Base-by-base conservation (phyloP, 1,139 yeast genomes). In the Zygosaccharomyces pseudobailii region DNA sequence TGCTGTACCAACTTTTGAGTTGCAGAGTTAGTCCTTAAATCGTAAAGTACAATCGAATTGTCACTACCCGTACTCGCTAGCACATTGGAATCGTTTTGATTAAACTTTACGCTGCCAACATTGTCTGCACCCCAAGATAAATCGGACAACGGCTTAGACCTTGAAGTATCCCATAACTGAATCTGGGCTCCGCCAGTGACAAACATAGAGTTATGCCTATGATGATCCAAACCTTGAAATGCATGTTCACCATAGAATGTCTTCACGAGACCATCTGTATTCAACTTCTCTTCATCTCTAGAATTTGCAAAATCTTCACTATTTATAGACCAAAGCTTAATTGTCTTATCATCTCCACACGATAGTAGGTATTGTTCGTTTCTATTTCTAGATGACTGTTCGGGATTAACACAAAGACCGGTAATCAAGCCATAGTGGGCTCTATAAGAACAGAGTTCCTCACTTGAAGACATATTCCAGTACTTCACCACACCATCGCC, bases 121-220 rank as follows among this genome's bases (percentile, higher is more conserved):
- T 88, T 88, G 64, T 94, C 98, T 6, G 96, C 95, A 40, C 97
- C 98, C 98, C 98, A 94, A 1, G 94, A 80, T 50, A 92, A 71
- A 58, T 88, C 78, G 17, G 87, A 75, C 6, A 85, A 68, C 27
- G 96, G 88, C 58, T 85, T 82, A 32, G 88, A 79, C 58, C 98
- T 75, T 54, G 77, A 77, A 47, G 81, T 71, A 66, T 92, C 96
- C 99, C 99, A 94, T 25, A 94, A 69, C 61, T 90, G 89, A 45
- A 94, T 85, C 24, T 77, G 73, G 0, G 88, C 87, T 51, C 98
- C 97, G 34, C 97, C 97, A 4, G 98, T 90, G 5, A 87, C 95
- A 69, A 94, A 94, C 42, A 77, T 60, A 13, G 78, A 75, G 33
- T 86, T 89, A 19, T 75, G 75, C 47, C 84, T 74, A 65, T 92